phyloP scores from a whole-genome alignment of 1,284 basidiomycete genomes.

The Boletus semigastroideus region DNA sequence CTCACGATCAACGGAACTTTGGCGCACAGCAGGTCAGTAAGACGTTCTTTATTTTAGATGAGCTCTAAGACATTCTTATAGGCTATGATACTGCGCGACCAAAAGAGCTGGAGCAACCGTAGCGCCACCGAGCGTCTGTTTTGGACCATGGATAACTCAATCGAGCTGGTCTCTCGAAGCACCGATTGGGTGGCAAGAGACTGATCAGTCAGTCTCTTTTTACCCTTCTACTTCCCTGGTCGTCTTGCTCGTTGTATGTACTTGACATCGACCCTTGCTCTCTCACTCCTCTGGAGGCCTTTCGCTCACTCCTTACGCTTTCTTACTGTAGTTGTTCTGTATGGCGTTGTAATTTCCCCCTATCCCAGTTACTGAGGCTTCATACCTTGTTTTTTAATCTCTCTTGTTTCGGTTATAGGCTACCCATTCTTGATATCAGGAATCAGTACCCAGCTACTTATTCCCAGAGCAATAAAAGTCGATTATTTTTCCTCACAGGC shows the following conservation, averaged over 20 bases:
- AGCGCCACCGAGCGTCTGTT: constrained; percentile 86
- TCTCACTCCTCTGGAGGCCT: constrained; percentile 8
- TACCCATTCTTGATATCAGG: constrained; percentile 14
- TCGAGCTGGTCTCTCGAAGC: constrained; percentile 78
- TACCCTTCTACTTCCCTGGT: not conserved
- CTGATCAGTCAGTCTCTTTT: constrained; percentile 25
- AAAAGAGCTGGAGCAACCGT: constrained; percentile 88
- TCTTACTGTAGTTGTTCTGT: constrained; percentile 24
- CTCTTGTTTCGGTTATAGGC: constrained; percentile 19
- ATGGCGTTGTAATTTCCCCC: constrained; percentile 26
- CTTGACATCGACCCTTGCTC: constrained; percentile 3
- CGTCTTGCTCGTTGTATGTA: constrained; percentile 8
- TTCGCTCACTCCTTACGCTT: constrained; percentile 2
- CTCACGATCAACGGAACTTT: constrained; percentile 86
- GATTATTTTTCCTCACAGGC: constrained; percentile 14
- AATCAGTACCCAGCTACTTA: constrained; percentile 13
- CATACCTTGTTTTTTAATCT: constrained; percentile 10
- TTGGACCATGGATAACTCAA: constrained; percentile 85
- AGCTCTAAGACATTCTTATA: constrained; percentile 33
- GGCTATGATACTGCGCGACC: constrained; percentile 91
- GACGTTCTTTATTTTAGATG: not conserved
- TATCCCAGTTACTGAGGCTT: constrained; percentile 12
- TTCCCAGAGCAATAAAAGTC: constrained; percentile 13
- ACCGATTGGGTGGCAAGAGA: constrained; percentile 82
- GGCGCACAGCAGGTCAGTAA: constrained; percentile 84